Evolutionary conservation across 2,329 filamentous ascomycete species (phyloP), one percentile per base, ranked within the genome.

Genomic region (Torrubiella hemipterigena): DNA sequence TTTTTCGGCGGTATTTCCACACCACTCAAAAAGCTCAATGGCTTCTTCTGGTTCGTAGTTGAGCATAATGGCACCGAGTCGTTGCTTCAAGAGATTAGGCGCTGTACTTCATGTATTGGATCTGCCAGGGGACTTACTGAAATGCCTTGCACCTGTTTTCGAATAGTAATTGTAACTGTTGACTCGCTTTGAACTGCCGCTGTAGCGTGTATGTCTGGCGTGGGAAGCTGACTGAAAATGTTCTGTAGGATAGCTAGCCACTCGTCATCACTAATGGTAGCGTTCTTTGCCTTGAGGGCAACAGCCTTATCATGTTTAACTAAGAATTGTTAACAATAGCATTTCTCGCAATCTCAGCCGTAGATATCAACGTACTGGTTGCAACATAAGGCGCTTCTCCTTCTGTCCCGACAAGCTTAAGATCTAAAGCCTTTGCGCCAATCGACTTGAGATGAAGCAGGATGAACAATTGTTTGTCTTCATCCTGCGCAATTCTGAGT

Each of bases 21-120:
- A 81, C 81, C 81, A 87, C 34, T 81, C 73, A 38, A 81, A 79
- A 4, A 77, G 58, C 33, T 74, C 67, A 38, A 83, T 66, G 38
- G 69, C 68, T 37, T 74, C 68, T 26, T 70, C 65, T 20, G 65
- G 61, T 35, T 70, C 63, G 41, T 66, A 58, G 22, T 58, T 53
- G 4, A 86, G 56, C 5, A 62, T 58, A 37, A 87, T 65, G 15
- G 67, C 57, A 20, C 81, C 82, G n/a, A 85, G 65, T 17, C 65
- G 72, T 76, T 81, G 75, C 75, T 81, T 40, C 32, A 27, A 29
- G 20, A 16, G 24, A 35, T 56, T 38, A 49, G 12, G 22, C 5
- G 12, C 6, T n/a, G 42, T 35, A 35, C 29, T 17, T 26, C 26
- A 23, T 15, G 17, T 28, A 24, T 25, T 4, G n/a, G n/a, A 3